Evolutionary conservation across 1,284 basidiomycete species (phyloP).

Genomic region (Xanthoconium separans): DNA sequence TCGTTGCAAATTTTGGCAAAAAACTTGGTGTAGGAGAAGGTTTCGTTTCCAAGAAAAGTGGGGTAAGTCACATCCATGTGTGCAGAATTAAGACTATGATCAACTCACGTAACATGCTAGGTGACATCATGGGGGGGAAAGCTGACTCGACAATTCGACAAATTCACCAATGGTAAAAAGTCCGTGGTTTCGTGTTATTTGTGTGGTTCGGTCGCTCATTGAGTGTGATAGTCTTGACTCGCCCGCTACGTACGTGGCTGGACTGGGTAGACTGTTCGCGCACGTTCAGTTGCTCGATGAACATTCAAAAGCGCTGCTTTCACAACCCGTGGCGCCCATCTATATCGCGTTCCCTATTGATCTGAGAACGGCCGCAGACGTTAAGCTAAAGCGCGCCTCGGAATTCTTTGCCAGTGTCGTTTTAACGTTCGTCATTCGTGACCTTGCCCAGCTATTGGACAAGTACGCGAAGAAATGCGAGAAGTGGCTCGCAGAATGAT

Average conservation of each 20-base stretch:
- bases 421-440: slow-evolving; percentile 87
- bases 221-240: slow-evolving; percentile 71
- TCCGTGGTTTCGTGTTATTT: slow-evolving; percentile 41
- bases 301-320: slow-evolving; percentile 75
- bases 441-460: slow-evolving; percentile 82
- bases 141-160: slow-evolving; percentile 81
- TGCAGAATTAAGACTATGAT: not conserved
- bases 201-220: slow-evolving; percentile 13
- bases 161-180: slow-evolving; percentile 90
- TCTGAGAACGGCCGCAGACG: slow-evolving; percentile 65
- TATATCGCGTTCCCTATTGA: slow-evolving; percentile 72
- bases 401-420: slow-evolving; percentile 93
- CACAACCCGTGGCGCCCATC: slow-evolving; percentile 60
- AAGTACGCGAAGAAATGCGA: slow-evolving; percentile 90
- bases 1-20: slow-evolving; percentile 83
- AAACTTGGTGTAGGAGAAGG: slow-evolving; percentile 87
- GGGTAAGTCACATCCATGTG: slow-evolving; percentile 41
- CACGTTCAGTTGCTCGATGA: slow-evolving; percentile 83
- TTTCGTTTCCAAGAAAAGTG: slow-evolving; percentile 77
- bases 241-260: slow-evolving; percentile 81
- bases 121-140: slow-evolving; percentile 77
- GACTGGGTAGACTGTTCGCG: slow-evolving; percentile 73
- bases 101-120: slow-evolving; percentile 32
- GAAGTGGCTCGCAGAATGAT: slow-evolving; percentile 79
- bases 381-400: slow-evolving; percentile 74